Percentiles rank a stretch among this genome's conserved stretches.
Conservation (phyloP, 2,329 filamentous ascomycete genomes). For the Dactylellina cionopaga region DNA sequence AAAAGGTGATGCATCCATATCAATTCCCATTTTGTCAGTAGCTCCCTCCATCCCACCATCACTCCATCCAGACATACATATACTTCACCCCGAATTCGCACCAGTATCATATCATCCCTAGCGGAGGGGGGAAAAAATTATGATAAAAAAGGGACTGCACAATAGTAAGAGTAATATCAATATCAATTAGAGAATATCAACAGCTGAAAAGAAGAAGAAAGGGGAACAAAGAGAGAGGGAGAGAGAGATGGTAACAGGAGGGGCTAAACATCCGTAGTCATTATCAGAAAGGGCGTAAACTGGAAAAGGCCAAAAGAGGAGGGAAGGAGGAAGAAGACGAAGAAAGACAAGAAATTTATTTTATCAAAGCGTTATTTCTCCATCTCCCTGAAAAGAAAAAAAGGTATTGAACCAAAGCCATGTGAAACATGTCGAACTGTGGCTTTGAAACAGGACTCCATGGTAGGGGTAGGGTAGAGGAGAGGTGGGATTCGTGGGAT, state of each 20-base stretch:
- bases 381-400: not conserved
- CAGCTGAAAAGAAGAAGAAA: slow-evolving; percentile 38
- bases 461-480: slow-evolving; percentile 12
- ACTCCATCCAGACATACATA: slow-evolving; percentile 10
- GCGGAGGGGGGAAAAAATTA: too few relatives aligned
- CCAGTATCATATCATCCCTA: too few relatives aligned
- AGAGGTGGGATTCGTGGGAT: slow-evolving; percentile 5
- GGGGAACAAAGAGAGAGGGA: slow-evolving; percentile 5
- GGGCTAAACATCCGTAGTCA: slow-evolving; percentile 30
- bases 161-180: slow-evolving; percentile 5
- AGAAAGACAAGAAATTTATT: not conserved
- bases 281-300: too few relatives aligned
- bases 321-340: not conserved
- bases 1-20: too few relatives aligned
- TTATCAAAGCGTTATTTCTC: slow-evolving; percentile 13
- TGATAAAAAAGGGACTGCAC: slow-evolving; percentile 1
- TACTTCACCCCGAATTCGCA: too few relatives aligned
- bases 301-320: not conserved
- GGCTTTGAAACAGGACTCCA: slow-evolving; percentile 53
- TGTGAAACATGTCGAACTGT: slow-evolving; percentile 37
- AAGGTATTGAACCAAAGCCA: not conserved
- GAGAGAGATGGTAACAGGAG: slow-evolving; percentile 5
- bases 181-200: slow-evolving; percentile 49
- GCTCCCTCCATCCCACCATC: too few relatives aligned
- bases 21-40: too few relatives aligned